A percentile compares a stretch with the other conserved stretches of the same genome.
Evolutionary conservation across 2,329 filamentous ascomycete genomes (phyloP).

Genomic region (Blastomyces silverae): DNA sequence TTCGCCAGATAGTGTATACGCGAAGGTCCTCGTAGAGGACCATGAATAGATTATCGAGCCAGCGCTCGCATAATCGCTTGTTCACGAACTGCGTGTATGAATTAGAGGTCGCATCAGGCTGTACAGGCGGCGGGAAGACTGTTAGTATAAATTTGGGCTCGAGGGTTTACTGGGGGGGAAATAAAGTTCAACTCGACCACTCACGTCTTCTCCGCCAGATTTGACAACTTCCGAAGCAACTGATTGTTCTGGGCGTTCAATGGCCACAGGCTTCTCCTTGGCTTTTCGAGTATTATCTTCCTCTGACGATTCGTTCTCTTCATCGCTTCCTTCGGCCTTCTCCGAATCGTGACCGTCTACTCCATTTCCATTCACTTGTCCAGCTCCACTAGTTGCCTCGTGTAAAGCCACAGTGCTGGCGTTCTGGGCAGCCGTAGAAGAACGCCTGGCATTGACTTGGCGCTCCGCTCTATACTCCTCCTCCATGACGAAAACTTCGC

Average conservation of each 20-base stretch:
- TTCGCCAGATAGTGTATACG: slow-evolving; percentile 98
- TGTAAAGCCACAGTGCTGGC: slow-evolving; percentile 73
- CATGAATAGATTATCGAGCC: slow-evolving; percentile 99
- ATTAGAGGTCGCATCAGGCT: slow-evolving; percentile 60
- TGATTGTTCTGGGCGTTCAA: slow-evolving; percentile 75
- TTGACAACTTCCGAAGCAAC: slow-evolving; percentile 72
- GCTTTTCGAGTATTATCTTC: slow-evolving; percentile 24
- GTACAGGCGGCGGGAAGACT: slow-evolving; percentile 5
- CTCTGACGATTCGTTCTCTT: slow-evolving; percentile 31
- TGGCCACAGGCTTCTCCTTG: slow-evolving; percentile 32
- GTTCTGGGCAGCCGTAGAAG: slow-evolving; percentile 53
- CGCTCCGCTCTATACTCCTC: slow-evolving; percentile 88
- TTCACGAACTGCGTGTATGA: slow-evolving; percentile 89
- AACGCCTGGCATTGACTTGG: slow-evolving; percentile 38
- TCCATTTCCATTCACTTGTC: slow-evolving; percentile 35
- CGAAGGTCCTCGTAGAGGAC: slow-evolving; percentile 95
- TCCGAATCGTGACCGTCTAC: slow-evolving; percentile 25
- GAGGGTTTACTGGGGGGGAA: slow-evolving; percentile 1
- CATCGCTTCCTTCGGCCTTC: slow-evolving; percentile 23
- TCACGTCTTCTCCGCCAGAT: slow-evolving; percentile 64
- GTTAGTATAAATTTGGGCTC: neutral
- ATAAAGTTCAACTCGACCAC: slow-evolving; percentile 24
- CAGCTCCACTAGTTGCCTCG: slow-evolving; percentile 52
- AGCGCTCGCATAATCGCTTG: slow-evolving; percentile 93
- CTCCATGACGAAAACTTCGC: slow-evolving; percentile 98